Evolutionary conservation across 1,284 basidiomycete genomes (phyloP), one percentile per base, ranked within the genome.

Genomic region (Ganoderma leucocontextum): DNA sequence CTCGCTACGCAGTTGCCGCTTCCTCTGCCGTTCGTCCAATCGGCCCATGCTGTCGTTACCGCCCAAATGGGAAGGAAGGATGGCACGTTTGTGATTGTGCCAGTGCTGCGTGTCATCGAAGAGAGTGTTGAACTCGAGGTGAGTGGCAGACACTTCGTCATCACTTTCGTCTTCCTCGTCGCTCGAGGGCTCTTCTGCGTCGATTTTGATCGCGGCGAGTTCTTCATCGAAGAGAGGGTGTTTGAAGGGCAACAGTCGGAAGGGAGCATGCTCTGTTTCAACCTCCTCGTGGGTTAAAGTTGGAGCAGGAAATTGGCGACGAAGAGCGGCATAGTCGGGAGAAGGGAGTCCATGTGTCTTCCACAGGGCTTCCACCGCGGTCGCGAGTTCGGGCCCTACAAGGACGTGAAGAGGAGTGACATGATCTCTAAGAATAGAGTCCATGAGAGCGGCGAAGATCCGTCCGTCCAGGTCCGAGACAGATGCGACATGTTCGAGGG

Each of bases 31-130:
- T 68, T 76, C 82, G 25, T 78, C 80, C 62, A 66, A 42, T 4
- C 77, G 75, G 69, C 80, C 73, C 13, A 74, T 66, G 10, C 76
- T 75, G 36, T 82, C 81, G 29, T 41, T 66, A 1, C 88, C 89
- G 0, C 89, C 89, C 0, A 87, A 79, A 75, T 88, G 84, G 17
- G 82, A 80, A 8, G 89, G 89, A 0, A 92, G 75, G 9, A 90
- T 82, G 0, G 85, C 66, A 29, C 78, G 84, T 47, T 79, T 79
- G 64, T 82, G 75, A 66, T 84, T 86, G 71, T 91, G 88, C 90
- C 90, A 91, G 71, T 90, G 89, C 19, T 77, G 79, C 0, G 81
- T 82, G 68, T 91, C 90, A 2, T 79, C 73, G 77, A 88, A 89
- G 8, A 82, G 73, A 0, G 79, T 79, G 3, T 82, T 80, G 72